phyloP scores from a whole-genome alignment of 495 filamentous ascomycete genomes.

The Neurospora sp. region DNA sequence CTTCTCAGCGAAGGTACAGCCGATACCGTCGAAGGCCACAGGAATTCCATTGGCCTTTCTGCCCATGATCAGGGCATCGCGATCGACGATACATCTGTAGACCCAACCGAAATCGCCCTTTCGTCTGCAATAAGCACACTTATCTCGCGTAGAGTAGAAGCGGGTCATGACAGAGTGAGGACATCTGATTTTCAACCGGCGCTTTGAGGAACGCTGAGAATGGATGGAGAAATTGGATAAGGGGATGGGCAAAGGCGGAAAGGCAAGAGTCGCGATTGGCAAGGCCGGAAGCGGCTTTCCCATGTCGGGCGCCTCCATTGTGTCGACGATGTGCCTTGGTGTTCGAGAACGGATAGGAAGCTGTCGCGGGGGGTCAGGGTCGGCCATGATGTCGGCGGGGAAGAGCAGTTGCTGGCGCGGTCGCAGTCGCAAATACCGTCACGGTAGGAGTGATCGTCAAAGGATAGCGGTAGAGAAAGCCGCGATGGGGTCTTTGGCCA shows the following conservation, averaged over 20 bases:
- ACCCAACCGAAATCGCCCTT: slow-evolving; percentile 49
- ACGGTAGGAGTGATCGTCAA: background rate
- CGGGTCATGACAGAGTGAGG: slow-evolving; percentile 52
- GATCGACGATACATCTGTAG: slow-evolving; percentile 55
- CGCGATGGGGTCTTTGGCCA: background rate
- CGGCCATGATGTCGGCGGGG: background rate
- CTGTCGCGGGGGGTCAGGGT: background rate
- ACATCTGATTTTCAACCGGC: slow-evolving; percentile 32
- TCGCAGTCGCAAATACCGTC: background rate
- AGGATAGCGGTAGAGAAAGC: background rate
- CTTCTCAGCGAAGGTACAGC: slow-evolving; percentile 8
- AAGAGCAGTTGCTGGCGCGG: background rate
- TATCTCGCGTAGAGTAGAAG: slow-evolving; percentile 31
- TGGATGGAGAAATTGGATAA: slow-evolving; percentile 6
- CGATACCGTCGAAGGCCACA: slow-evolving; percentile 23
- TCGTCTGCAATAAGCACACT: slow-evolving; percentile 43
- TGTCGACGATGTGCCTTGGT: background rate
- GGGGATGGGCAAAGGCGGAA: slow-evolving; percentile 1
- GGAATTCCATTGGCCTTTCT: slow-evolving; percentile 18
- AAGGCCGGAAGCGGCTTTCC: background rate
- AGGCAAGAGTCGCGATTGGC: background rate
- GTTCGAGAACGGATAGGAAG: background rate
- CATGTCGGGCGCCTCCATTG: background rate
- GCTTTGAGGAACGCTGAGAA: background rate
- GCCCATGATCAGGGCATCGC: slow-evolving; percentile 32